phyloP scores from a whole-genome alignment of 1,139 yeast species.

The Suzukiozyma palmioleophila region DNA sequence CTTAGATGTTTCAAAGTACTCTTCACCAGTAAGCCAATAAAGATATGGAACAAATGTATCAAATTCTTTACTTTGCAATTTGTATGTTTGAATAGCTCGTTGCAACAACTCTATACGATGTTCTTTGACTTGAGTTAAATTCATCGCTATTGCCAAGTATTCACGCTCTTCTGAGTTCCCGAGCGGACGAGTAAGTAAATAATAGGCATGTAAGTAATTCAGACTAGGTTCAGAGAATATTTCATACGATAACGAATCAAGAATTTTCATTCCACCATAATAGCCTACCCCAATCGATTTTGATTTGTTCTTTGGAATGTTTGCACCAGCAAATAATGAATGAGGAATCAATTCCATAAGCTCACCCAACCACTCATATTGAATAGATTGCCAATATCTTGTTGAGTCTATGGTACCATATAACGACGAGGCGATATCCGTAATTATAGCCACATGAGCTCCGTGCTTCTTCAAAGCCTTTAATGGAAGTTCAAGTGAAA shows the following conservation, averaged over 20 bases:
- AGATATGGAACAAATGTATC: slow-evolving; percentile 20
- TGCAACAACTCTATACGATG: slow-evolving; percentile 25
- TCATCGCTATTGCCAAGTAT: slow-evolving; percentile 5
- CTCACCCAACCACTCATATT: slow-evolving; percentile 54
- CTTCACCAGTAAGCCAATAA: slow-evolving; percentile 49
- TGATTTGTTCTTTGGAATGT: slow-evolving; percentile 9
- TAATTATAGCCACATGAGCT: slow-evolving; percentile 50
- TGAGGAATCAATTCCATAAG: slow-evolving; percentile 44
- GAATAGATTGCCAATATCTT: slow-evolving; percentile 41
- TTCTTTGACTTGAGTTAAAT: slow-evolving; percentile 4
- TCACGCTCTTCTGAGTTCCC: slow-evolving; percentile 3
- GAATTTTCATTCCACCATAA: slow-evolving; percentile 33
- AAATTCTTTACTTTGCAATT: slow-evolving; percentile 4
- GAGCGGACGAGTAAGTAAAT: slow-evolving; percentile 2
- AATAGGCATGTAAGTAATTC: slow-evolving; percentile 22
- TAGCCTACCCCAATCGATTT: slow-evolving; percentile 13
- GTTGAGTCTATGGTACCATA: slow-evolving; percentile 8
- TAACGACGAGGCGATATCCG: slow-evolving; percentile 12
- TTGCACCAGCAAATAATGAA: slow-evolving; percentile 30
- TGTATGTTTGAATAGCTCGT: slow-evolving; percentile 27
- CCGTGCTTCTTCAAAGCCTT: slow-evolving; percentile 60
- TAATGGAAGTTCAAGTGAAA: slow-evolving; percentile 58
- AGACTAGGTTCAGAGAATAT: slow-evolving; percentile 28
- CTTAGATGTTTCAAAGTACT: slow-evolving; percentile 20
- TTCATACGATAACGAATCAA: slow-evolving; percentile 19